Evolutionary conservation across 768 basidiomycete species (phyloP).

Genomic region (Pulveroboletus ravenelii): DNA sequence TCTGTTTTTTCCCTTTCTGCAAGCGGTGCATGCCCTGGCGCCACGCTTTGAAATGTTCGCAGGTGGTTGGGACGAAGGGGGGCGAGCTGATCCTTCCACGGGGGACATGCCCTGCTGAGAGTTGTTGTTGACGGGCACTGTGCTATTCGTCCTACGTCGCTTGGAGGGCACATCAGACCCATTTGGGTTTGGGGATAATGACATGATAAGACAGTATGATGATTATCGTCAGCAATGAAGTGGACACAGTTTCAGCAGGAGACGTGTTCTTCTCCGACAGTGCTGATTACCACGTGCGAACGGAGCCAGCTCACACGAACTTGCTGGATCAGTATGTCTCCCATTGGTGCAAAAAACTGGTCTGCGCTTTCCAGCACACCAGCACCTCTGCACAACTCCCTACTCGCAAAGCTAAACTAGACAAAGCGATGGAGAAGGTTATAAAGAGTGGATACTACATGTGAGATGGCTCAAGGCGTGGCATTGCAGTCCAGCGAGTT

Average conservation of each 20-base stretch:
- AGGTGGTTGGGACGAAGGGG: constrained; percentile 28
- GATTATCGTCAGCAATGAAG: constrained; percentile 16
- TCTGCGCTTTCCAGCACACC: too few relatives aligned
- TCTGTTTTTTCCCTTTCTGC: constrained; percentile 88
- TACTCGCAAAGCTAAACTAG: too few relatives aligned
- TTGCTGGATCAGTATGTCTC: background rate
- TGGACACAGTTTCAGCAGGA: constrained; percentile 10
- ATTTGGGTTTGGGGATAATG: constrained; percentile 60
- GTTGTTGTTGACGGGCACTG: constrained; percentile 9
- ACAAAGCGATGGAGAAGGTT: too few relatives aligned
- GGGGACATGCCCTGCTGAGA: constrained; percentile 26
- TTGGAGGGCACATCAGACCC: constrained; percentile 52
- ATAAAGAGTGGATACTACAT: too few relatives aligned
- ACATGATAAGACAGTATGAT: constrained; percentile 41
- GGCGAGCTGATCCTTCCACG: constrained; percentile 29
- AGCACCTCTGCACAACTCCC: too few relatives aligned
- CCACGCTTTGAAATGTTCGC: constrained; percentile 85
- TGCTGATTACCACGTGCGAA: constrained; percentile 12
- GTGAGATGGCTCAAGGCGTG: too few relatives aligned
- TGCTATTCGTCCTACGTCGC: constrained; percentile 48
- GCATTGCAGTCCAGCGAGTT: too few relatives aligned
- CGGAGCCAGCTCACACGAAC: background rate
- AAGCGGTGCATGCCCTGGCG: constrained; percentile 84
- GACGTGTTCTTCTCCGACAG: constrained; percentile 12
- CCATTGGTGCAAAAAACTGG: too few relatives aligned